Percentiles rank a stretch among this genome's conserved stretches.
phyloP scores from a whole-genome alignment of 73 alveolate genomes.

The Paramecium primaurelia region DNA sequence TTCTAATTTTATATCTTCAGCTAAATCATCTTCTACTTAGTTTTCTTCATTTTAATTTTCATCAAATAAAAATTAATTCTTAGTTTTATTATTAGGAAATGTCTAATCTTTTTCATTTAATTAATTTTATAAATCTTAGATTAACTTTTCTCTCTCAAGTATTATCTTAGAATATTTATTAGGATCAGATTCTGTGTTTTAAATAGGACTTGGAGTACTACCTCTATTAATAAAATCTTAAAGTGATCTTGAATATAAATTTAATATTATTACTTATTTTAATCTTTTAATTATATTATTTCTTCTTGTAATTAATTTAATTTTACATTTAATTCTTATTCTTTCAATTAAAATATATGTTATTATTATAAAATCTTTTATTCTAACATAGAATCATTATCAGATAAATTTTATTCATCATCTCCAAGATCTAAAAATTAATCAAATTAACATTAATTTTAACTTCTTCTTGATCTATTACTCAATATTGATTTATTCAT shows the following conservation, averaged over 20 bases:
- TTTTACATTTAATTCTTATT: not conserved
- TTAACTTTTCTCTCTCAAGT: not conserved
- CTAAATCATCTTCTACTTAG: not conserved
- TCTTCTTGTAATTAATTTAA: not conserved
- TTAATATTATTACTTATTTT: not conserved
- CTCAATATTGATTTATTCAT: not conserved
- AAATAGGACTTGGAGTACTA: not conserved
- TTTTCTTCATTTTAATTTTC: not conserved
- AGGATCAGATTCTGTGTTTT: not conserved
- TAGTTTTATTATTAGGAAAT: not conserved
- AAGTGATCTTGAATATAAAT: not conserved
- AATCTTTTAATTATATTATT: not conserved
- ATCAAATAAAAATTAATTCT: not conserved
- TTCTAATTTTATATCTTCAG: not conserved
- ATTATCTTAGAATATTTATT: not conserved
- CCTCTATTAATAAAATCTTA: not conserved
- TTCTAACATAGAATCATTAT: not conserved
- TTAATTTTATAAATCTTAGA: not conserved
- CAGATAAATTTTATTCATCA: not conserved
- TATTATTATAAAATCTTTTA: not conserved
- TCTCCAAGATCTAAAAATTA: not conserved
- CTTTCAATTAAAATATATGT: not conserved
- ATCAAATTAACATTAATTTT: not conserved
- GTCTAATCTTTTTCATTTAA: not conserved
- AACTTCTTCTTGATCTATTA: slow-evolving; percentile 33